Base-by-base conservation (phyloP, 1,284 basidiomycete species). In the Ganoderma sinense region DNA sequence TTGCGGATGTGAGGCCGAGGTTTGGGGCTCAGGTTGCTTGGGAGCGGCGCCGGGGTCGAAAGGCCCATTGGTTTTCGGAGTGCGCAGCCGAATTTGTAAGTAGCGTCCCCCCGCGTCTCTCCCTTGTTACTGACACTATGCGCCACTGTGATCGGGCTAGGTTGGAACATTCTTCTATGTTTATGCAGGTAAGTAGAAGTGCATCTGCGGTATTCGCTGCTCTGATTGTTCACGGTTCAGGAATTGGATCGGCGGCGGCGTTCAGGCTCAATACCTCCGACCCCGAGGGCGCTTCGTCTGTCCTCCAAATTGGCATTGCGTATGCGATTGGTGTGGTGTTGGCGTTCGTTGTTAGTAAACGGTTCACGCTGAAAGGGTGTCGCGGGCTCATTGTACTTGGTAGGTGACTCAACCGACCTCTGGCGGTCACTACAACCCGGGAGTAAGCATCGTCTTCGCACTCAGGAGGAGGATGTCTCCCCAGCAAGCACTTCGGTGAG, bases 351-450 rank as follows among this genome's bases (percentile, higher is more conserved):
- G 75, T 75, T 31, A 55, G 75, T 70, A 3, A 1, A 2, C 10
- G 2, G 48, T 33, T 26, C 29, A 11, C 23, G 20, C 2, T 8
- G 18, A 18, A 39, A 2, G 31, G 18, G 3, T 10, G 4, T 59
- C 56, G 33, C 8, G 13, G 4, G 14, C 56, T 39, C 33, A 59
- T 16, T 31, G 31, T 59, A 39, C n/a, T 59, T 33, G 33, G 13
- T 23, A 77, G 75, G 71, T 91, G 26, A 88, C 86, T 72, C 80
- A 80, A 40, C 75, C 84, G 4, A 87, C 89, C 0, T 91, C 90
- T 13, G 90, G 89, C 6, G 88, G 89, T 7, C 89, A 91, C 76
- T 87, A 91, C 78, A 89, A 86, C 76, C 89, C 90, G 29, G 82
- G 84, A 62, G 81, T 92, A 14, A 90, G 90, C 11, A 82, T 91